Conservation (phyloP, 176 grass and related monocot genomes). For the Triticum dicoccoides region DNA sequence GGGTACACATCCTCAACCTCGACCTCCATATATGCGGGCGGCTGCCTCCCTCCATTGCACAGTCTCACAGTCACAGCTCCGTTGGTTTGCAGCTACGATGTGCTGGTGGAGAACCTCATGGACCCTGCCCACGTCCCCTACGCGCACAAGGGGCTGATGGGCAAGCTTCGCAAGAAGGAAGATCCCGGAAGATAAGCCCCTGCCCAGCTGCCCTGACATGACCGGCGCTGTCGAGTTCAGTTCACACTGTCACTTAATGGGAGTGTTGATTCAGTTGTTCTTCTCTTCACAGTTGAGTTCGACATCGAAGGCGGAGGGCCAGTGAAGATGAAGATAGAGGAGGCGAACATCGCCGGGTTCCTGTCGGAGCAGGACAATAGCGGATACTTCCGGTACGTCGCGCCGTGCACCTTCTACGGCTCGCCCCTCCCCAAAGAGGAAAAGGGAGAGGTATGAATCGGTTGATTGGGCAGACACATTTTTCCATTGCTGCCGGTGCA, state of each 20-base stretch:
- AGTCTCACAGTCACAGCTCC: neutral
- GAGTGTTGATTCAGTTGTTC: conserved; percentile 5
- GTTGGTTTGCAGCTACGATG: conserved; percentile 51
- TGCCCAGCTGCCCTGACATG: neutral
- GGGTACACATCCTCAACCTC: conserved; percentile 32
- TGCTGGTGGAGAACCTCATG: conserved; percentile 83
- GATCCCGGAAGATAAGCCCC: conserved; percentile 77
- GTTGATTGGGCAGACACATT: neutral
- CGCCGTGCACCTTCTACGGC: conserved; percentile 50
- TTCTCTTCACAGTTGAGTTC: conserved; percentile 61
- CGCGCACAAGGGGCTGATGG: conserved; percentile 72
- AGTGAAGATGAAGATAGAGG: conserved; percentile 57
- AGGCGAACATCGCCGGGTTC: conserved; percentile 51
- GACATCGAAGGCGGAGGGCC: conserved; percentile 70
- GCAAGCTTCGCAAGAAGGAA: conserved; percentile 22
- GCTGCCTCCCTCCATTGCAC: neutral
- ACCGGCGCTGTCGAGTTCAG: neutral
- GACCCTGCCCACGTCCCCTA: conserved; percentile 83
- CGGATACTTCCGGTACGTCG: conserved; percentile 46
- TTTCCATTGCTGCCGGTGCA: neutral
- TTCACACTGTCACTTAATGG: neutral
- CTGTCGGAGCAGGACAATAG: conserved; percentile 23
- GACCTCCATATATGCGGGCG: too few relatives aligned
- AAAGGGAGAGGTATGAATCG: neutral
- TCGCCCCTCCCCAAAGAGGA: neutral